Conservation (phyloP, 2,329 filamentous ascomycete genomes). For the Paracorniculantispora psalliotae region DNA sequence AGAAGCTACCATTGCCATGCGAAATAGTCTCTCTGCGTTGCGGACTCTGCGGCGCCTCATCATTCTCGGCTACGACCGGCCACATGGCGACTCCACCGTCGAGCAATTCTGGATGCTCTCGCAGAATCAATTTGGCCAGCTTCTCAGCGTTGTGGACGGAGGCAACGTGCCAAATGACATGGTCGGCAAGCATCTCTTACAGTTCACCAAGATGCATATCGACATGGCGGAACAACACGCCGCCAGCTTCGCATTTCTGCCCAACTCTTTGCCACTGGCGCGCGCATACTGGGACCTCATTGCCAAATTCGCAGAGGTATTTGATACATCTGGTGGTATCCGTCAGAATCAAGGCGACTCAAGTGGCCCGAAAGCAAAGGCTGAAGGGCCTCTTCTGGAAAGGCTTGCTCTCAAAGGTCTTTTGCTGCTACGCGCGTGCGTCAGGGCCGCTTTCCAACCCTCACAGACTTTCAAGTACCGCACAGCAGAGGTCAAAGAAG, state of each 20-base stretch:
- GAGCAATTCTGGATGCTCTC: constrained; percentile 76
- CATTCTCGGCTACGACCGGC: constrained; percentile 76
- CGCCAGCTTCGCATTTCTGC: constrained; percentile 75
- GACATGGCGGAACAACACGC: constrained; percentile 78
- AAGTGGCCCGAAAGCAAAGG: constrained; percentile 41
- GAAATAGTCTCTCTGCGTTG: constrained; percentile 72
- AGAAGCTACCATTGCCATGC: constrained; percentile 58
- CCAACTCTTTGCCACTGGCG: constrained; percentile 71
- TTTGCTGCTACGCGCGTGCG: constrained; percentile 72
- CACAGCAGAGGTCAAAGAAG: constrained; percentile 66
- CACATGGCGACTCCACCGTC: constrained; percentile 72
- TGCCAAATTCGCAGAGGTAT: constrained; percentile 69
- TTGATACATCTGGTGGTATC: constrained; percentile 56
- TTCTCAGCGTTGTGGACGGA: constrained; percentile 60
- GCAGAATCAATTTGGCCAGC: constrained; percentile 70
- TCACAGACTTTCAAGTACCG: constrained; percentile 80
- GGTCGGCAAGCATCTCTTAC: constrained; percentile 81
- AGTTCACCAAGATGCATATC: constrained; percentile 87
- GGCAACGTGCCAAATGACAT: constrained; percentile 53
- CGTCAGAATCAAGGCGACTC: constrained; percentile 34
- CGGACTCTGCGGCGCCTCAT: constrained; percentile 77
- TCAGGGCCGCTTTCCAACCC: constrained; percentile 80
- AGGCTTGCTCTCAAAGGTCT: constrained; percentile 79
- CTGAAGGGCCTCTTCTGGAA: constrained; percentile 64
- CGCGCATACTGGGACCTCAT: constrained; percentile 83